phyloP scores from a whole-genome alignment of 2,329 filamentous ascomycete genomes.

The Cryoendolithus antarcticus region DNA sequence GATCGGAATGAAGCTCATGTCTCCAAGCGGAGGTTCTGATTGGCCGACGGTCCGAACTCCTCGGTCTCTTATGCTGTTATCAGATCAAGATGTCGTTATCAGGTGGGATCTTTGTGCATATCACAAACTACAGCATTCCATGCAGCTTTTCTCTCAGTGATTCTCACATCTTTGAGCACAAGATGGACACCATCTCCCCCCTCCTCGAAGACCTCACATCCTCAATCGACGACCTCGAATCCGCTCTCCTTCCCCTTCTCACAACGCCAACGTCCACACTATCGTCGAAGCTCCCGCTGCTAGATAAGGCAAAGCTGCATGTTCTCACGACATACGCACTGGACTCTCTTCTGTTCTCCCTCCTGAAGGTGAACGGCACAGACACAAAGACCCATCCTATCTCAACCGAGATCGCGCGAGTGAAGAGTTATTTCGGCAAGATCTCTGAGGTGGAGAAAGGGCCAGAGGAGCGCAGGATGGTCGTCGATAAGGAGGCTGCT shows the following conservation, averaged over 20 bases:
- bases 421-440: conserved; percentile 87
- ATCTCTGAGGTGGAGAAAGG: conserved; percentile 64
- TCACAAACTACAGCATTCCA: too few species aligned
- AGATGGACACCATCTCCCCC: conserved; percentile 48
- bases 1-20: too few species aligned
- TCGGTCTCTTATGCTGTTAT: too few species aligned
- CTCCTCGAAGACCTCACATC: conserved; percentile 57
- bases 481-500: conserved; percentile 62
- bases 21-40: too few species aligned
- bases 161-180: too few species aligned
- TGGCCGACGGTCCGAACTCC: too few species aligned
- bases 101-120: too few species aligned
- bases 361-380: conserved; percentile 64
- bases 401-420: conserved; percentile 71
- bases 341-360: conserved; percentile 79
- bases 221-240: conserved; percentile 68
- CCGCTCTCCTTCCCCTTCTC: conserved; percentile 61
- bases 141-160: too few species aligned
- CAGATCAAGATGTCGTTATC: too few species aligned
- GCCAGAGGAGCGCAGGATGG: conserved; percentile 31
- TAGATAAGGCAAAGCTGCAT: conserved; percentile 90
- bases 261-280: conserved; percentile 50
- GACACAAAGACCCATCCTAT: conserved; percentile 77
- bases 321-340: conserved; percentile 80
- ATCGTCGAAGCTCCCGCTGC: conserved; percentile 69